Base-by-base conservation (phyloP, 495 filamentous ascomycete species). In the Pseudomonodictys pantanalensis region DNA sequence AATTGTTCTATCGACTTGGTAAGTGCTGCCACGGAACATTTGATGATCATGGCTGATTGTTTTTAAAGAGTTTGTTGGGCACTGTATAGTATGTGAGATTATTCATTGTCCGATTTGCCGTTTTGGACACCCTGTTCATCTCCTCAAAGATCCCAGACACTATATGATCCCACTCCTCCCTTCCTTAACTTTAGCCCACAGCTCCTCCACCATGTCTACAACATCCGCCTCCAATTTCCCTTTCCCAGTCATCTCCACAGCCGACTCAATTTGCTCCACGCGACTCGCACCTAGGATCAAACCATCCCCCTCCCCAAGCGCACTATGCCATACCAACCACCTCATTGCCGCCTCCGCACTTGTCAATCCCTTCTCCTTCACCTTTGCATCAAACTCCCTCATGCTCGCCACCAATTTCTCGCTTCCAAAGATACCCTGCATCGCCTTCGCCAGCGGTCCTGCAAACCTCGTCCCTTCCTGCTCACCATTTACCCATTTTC, bases 281-380 rank as follows among this genome's bases (percentile, higher is more conserved):
- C 61, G 71, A 56, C 69, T 75, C 22, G 69, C 70, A 0, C 73
- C 74, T 15, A 76, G 43, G 42, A 77, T 70, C 2, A 75, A 61
- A 8, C 71, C 70, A 43, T 77, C 74, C 11, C 47, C 58, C 1
- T 69, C 53, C 8, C 45, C n/a, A 38, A 76, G 30, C 15, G 35
- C 56, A 0, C 67, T 75, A 61, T 76, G 71, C 43, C 71, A 66
- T 23, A 64, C 67, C 2, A 73, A 56, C 72, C 73, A 76, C 10
- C 72, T 67, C 9, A 76, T 52, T 46, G 66, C 71, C 15, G 69
- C 70, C 25, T 72, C 71, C 18, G 64, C 41, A 3, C 60, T 51
- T 15, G 51, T 66, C 6, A 74, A 57, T 4, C 66, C 58, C 9
- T 69, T 45, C 2, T 59, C 46, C 33, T 56, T 53, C 17, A 52